Evolutionary conservation across 352 stramenopile genomes (phyloP).

Genomic region (Phytophthora citrophthora): DNA sequence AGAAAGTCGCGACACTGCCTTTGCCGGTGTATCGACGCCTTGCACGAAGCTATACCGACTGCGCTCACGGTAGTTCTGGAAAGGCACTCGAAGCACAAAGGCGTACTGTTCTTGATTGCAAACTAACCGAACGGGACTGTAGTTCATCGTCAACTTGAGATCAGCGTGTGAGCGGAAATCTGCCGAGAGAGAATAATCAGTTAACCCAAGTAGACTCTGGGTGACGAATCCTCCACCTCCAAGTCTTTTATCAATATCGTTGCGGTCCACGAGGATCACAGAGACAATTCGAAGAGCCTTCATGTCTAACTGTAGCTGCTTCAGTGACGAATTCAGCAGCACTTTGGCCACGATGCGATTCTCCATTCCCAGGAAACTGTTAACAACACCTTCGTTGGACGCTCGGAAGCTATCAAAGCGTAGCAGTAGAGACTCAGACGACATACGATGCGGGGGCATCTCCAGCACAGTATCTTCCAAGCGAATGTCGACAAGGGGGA

Average conservation of each 20-base stretch:
- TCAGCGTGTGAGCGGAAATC: slow-evolving; percentile 70
- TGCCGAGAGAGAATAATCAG: slow-evolving; percentile 56
- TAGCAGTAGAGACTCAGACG: slow-evolving; percentile 73
- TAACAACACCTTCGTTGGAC: slow-evolving; percentile 70
- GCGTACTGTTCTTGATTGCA: slow-evolving; percentile 88
- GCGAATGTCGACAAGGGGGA: slow-evolving; percentile 76
- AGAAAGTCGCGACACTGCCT: slow-evolving; percentile 12
- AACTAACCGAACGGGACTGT: slow-evolving; percentile 72
- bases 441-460: slow-evolving; percentile 84
- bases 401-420: slow-evolving; percentile 70
- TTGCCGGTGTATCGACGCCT: slow-evolving; percentile 15
- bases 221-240: slow-evolving; percentile 49
- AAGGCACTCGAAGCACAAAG: slow-evolving; percentile 74
- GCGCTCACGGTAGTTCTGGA: slow-evolving; percentile 77
- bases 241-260: slow-evolving; percentile 35
- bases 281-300: slow-evolving; percentile 77
- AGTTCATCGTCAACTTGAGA: slow-evolving; percentile 60
- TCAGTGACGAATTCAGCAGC: slow-evolving; percentile 83
- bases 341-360: slow-evolving; percentile 86
- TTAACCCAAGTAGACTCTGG: slow-evolving; percentile 80
- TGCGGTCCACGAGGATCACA: slow-evolving; percentile 68
- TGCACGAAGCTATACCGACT: slow-evolving; percentile 54
- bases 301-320: slow-evolving; percentile 70
- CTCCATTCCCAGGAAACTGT: slow-evolving; percentile 67
- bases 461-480: slow-evolving; percentile 74